Base-by-base conservation (phyloP, 2,329 filamentous ascomycete genomes). In the Periconia digitata region DNA sequence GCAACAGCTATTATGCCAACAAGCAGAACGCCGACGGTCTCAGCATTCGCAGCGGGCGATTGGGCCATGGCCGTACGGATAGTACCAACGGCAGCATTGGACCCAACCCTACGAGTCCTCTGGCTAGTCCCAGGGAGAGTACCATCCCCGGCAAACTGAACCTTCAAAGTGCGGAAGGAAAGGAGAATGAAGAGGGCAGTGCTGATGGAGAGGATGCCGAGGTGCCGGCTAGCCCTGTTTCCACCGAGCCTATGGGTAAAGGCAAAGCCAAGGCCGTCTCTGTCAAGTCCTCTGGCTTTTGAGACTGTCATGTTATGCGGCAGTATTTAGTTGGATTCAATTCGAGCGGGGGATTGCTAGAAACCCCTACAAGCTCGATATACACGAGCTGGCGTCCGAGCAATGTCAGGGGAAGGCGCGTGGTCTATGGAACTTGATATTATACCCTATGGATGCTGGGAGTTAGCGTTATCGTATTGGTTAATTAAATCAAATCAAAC, bases 61-160 rank as follows among this genome's bases (percentile, higher is more conserved):
- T 89, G 3, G 88, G 89, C 0, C 92, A 96, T 68, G 84, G 82
- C 2, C 81, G 90, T 53, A 86, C 89, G 42, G 90, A 95, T 67
- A 95, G 91, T 71, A 83, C 92, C 46, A 87, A 79, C 52, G 87
- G 89, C 21, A 92, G 88, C 69, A 85, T 91, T 54, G 82, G 79
- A 22, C 67, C 70, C 22, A 64, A 64, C 15, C 76, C 73, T 15
- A 72, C 79, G 23, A 87, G 84, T 56, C 84, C 86, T 13, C 71
- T 91, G 32, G 80, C 81, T 2, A 87, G 82, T 52, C 72, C 74
- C 1, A 67, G 68, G 16, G 67, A 74, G 36, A 54, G 69, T 7
- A 59, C 69, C 43, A 55, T 62, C 2, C 62, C 63, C 2, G 64
- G 57, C 3, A 63, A 62, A 42, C 46, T 69, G 45, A 68, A 60